These are phyloP conservation scores for Camelina sativa DNA, from an alignment of 345 rosid genomes.

Conservation along the genomic window DNA sequence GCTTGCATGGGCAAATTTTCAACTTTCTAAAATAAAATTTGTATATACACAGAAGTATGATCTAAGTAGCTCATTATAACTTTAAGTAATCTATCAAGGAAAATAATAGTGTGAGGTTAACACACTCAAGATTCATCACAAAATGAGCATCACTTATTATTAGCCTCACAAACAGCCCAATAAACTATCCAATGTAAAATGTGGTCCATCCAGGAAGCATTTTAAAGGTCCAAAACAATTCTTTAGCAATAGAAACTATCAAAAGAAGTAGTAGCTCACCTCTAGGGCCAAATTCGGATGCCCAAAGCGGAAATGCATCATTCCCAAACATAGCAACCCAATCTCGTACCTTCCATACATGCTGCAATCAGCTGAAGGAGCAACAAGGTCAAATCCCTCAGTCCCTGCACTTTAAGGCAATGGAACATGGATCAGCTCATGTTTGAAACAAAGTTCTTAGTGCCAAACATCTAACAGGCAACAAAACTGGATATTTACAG, in stretches of 20 bases:
- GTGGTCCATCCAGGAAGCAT: conserved; percentile 8
- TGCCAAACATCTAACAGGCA: conserved; percentile 18
- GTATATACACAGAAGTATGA: conserved; percentile 3
- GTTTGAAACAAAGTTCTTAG: conserved; percentile 22
- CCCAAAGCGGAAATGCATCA: conserved; percentile 97
- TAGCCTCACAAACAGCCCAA: conserved; percentile 28
- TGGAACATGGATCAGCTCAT: conserved; percentile 50
- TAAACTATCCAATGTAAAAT: conserved; percentile 17
- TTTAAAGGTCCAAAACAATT: conserved; percentile 10
- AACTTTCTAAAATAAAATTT: conserved; percentile 5
- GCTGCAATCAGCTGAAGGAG: conserved; percentile 60
- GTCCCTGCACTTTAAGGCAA: conserved; percentile 89
- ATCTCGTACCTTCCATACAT: conserved; percentile 76
- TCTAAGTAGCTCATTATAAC: conserved; percentile 13
- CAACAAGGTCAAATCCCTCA: conserved; percentile 83
- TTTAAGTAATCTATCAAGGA: conserved; percentile 9
- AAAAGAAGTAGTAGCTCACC: conserved; percentile 56
- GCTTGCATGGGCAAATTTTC: background rate
- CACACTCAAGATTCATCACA: conserved; percentile 22
- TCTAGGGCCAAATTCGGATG: conserved; percentile 94
- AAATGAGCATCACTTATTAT: conserved; percentile 21
- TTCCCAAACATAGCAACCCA: conserved; percentile 84
- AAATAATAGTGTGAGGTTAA: conserved; percentile 9
- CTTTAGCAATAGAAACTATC: conserved; percentile 5
- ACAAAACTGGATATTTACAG: conserved; percentile 16